Percentiles rank a stretch among this genome's conserved stretches.
Conservation (phyloP, 1,284 basidiomycete genomes). For the Rhodotorula sp. region DNA sequence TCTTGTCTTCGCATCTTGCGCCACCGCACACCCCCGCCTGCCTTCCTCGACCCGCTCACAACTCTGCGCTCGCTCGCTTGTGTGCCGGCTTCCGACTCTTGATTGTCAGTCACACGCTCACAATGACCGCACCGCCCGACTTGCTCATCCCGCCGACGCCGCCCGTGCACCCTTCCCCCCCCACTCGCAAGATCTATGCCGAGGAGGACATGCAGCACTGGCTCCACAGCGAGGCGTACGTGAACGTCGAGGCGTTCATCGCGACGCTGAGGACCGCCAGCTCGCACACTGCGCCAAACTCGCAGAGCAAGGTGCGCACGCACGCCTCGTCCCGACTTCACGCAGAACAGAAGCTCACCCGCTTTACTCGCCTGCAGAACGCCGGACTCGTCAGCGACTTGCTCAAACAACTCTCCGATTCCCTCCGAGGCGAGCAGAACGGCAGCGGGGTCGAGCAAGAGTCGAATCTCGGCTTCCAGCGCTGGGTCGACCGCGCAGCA, state of each 20-base stretch:
- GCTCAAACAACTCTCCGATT: background rate
- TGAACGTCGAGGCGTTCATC: constrained; percentile 45
- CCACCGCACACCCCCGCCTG: background rate
- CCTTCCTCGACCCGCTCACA: background rate
- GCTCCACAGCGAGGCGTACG: constrained; percentile 44
- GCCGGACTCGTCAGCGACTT: constrained; percentile 9
- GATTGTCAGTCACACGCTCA: background rate
- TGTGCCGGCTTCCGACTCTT: background rate
- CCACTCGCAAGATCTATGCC: constrained; percentile 41
- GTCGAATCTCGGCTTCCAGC: background rate
- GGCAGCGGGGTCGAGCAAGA: background rate
- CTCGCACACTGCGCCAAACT: constrained; percentile 34
- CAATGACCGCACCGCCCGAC: background rate
- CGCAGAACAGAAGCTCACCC: background rate
- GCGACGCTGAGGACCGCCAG: constrained; percentile 45
- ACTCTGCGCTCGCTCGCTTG: background rate
- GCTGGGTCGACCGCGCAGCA: background rate
- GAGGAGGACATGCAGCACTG: constrained; percentile 47
- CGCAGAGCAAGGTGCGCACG: constrained; percentile 15
- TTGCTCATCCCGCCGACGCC: background rate
- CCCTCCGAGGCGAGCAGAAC: background rate
- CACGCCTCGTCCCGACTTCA: background rate
- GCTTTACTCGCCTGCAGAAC: background rate
- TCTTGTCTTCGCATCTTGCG: background rate
- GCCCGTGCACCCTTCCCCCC: background rate